Percentiles rank a stretch among this genome's conserved stretches.
These are phyloP conservation scores for Blepharisma stoltei DNA, from an alignment of 73 alveolate genomes.

Conservation along the genomic window DNA sequence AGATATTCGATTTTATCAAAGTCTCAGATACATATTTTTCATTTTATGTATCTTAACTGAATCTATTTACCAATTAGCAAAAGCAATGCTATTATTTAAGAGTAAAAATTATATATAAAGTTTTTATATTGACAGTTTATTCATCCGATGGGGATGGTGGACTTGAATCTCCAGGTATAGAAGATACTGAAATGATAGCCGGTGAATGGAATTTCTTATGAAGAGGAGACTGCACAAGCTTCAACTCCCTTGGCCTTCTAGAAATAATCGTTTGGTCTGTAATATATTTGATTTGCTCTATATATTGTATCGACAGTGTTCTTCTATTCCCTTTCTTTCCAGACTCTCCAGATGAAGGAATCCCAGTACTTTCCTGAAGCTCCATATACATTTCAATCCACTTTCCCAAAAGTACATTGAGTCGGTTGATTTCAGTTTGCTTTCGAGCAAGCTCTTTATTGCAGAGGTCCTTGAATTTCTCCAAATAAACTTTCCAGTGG, in stretches of 20 bases:
- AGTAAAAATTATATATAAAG: too few relatives aligned
- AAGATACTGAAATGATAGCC: too few relatives aligned
- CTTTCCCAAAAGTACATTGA: conserved; percentile 38
- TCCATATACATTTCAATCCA: conserved; percentile 46
- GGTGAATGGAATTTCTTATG: background rate
- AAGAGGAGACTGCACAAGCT: background rate
- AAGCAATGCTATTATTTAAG: too few relatives aligned
- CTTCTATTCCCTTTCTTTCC: background rate
- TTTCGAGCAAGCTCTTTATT: conserved; percentile 38
- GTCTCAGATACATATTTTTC: too few relatives aligned
- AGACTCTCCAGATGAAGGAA: background rate
- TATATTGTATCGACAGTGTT: background rate
- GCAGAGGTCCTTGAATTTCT: conserved; percentile 37
- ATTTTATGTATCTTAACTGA: too few relatives aligned
- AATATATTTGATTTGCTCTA: background rate
- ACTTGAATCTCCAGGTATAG: background rate
- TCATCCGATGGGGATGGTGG: background rate
- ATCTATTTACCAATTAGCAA: too few relatives aligned
- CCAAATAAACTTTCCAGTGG: conserved; percentile 39
- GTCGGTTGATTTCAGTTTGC: conserved; percentile 35
- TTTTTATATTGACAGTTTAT: too few relatives aligned
- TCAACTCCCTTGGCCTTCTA: background rate
- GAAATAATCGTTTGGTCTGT: background rate
- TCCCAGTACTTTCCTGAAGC: conserved; percentile 23
- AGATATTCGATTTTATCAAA: too few relatives aligned